Conservation (phyloP, 129 eudicot species). For the Kitagawia praeruptora region DNA sequence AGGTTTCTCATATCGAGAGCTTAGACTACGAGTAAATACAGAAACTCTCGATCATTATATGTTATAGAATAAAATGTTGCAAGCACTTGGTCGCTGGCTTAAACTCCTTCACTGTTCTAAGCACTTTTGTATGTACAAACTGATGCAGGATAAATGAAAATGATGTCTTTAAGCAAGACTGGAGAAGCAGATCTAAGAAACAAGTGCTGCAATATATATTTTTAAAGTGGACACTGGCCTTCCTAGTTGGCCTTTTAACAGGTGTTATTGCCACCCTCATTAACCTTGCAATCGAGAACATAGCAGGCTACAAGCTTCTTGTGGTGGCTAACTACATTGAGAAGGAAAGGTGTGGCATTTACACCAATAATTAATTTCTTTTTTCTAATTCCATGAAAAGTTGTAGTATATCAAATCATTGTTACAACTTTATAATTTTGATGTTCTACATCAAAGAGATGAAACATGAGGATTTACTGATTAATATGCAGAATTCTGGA, state of each 20-base stretch:
- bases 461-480: not conserved
- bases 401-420: not conserved
- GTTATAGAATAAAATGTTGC: not conserved
- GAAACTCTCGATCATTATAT: not conserved
- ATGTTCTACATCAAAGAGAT: not conserved
- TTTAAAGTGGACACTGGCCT: constrained; percentile 73
- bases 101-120: not conserved
- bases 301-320: constrained; percentile 76
- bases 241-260: constrained; percentile 74
- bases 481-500: not conserved
- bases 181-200: constrained; percentile 72
- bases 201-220: constrained; percentile 62
- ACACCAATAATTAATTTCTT: not conserved
- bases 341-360: not conserved
- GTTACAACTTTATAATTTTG: not conserved
- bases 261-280: constrained; percentile 73
- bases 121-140: not conserved
- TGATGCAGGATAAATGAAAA: constrained; percentile 75
- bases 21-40: constrained; percentile 78
- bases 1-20: constrained; percentile 79
- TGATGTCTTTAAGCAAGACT: constrained; percentile 83
- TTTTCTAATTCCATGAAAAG: not conserved
- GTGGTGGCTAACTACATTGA: constrained; percentile 4
- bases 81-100: not conserved
- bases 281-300: constrained; percentile 80